Conservation (phyloP, 176 grass and related monocot species). For the Ensete ventricosum region DNA sequence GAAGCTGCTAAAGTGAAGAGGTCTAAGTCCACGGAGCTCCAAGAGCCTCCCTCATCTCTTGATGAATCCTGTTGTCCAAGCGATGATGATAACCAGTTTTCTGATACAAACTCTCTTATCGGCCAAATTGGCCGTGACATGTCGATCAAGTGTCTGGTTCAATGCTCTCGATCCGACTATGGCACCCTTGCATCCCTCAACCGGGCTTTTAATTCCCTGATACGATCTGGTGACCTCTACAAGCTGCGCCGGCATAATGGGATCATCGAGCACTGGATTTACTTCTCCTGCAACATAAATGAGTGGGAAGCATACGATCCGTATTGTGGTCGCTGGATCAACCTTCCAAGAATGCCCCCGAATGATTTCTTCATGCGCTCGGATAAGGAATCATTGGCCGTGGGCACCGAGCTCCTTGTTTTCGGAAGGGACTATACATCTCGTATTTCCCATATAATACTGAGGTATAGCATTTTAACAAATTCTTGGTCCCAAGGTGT, state of each 20-base stretch:
- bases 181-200: slow-evolving; percentile 65
- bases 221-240: slow-evolving; percentile 65
- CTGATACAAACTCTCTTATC: slow-evolving; percentile 69
- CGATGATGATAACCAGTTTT: slow-evolving; percentile 13
- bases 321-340: slow-evolving; percentile 68
- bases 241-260: slow-evolving; percentile 41
- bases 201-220: slow-evolving; percentile 50
- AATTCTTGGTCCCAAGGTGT: slow-evolving; percentile 82
- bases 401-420: slow-evolving; percentile 89
- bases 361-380: slow-evolving; percentile 90
- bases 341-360: slow-evolving; percentile 79
- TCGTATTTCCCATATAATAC: slow-evolving; percentile 49
- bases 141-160: slow-evolving; percentile 72
- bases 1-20: slow-evolving; percentile 19
- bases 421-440: slow-evolving; percentile 66
- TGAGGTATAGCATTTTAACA: slow-evolving; percentile 88
- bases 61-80: slow-evolving; percentile 25
- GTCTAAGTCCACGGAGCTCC: slow-evolving; percentile 26
- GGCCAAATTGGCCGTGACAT: slow-evolving; percentile 71
- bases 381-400: slow-evolving; percentile 87
- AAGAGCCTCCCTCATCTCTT: slow-evolving; percentile 21
- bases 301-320: slow-evolving; percentile 97
- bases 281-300: slow-evolving; percentile 85
- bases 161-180: slow-evolving; percentile 73
- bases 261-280: slow-evolving; percentile 89